A percentile compares a stretch with the other conserved stretches of the same genome.
Conservation (phyloP, 2,329 filamentous ascomycete species). For the Colletotrichum salicis region DNA sequence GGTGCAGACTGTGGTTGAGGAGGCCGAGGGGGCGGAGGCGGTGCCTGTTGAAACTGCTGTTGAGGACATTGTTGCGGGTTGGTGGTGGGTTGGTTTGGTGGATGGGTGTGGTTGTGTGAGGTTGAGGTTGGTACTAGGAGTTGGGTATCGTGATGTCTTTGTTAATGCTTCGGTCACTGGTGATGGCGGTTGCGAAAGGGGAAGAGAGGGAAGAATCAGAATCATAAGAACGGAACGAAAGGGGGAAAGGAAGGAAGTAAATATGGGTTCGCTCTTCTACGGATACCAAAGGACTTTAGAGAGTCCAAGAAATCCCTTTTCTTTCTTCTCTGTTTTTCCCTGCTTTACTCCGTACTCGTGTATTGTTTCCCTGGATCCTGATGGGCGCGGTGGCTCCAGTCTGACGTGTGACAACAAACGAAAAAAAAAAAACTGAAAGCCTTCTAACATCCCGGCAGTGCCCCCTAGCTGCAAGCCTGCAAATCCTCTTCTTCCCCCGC, state of each 20-base stretch:
- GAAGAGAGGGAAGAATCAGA: background rate
- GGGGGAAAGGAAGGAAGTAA: background rate
- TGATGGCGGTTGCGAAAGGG: too few relatives aligned
- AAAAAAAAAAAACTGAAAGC: background rate
- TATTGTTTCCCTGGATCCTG: conserved; percentile 24
- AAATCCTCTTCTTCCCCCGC: background rate
- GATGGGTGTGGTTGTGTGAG: background rate
- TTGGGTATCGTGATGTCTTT: background rate
- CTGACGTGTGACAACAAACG: conserved; percentile 29
- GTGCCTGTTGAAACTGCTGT: conserved; percentile 7
- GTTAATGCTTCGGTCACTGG: background rate
- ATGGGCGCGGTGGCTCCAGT: conserved; percentile 20
- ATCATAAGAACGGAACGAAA: background rate
- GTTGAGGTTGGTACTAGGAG: background rate
- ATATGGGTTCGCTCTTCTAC: background rate
- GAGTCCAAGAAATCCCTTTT: background rate
- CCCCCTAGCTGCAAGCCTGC: background rate
- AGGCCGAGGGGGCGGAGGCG: conserved; percentile 8
- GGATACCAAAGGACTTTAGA: background rate
- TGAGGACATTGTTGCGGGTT: conserved; percentile 13
- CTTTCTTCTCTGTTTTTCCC: background rate
- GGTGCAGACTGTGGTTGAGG: conserved; percentile 6
- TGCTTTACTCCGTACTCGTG: background rate
- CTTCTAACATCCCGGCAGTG: background rate
- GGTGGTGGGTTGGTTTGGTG: background rate